Evolutionary conservation across 2,329 filamentous ascomycete genomes (phyloP), one percentile per base, ranked within the genome.

Genomic region (Bipolaris gigantea): DNA sequence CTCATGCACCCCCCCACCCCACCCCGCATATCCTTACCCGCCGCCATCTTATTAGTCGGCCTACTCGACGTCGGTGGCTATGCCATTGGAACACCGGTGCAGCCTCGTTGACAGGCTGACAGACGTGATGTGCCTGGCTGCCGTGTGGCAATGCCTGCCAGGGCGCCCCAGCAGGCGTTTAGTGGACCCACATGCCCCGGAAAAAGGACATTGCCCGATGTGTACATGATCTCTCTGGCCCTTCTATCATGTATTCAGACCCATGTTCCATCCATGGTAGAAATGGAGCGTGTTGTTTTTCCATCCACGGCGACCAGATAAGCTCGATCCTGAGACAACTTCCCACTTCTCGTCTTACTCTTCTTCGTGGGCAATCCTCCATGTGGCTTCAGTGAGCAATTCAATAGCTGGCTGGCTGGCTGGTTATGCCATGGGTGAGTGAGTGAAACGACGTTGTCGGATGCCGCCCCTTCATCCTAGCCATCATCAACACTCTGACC

Each of bases 11-110:
- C 50, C 50, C 34, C 41, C 13, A 11, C 43, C 46, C 49, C 40
- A 27, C 48, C 49, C 40, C 44, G 23, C 44, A 40, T 44, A 33
- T 39, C 32, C 36, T 48, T 53, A 48, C 48, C 40, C 54, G 56
- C 15, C 25, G 5, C 21, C 11, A n/a, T 46, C 9, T 16, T 38
- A 46, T 38, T 51, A 8, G 19, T 48, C 40, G 27, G 30, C 10
- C n/a, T 18, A 44, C 25, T 55, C 35, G 41, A 35, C 41, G 8
- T 35, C 25, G 21, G 5, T 35, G 19, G 16, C 30, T 23, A 32
- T 45, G 4, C 44, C 44, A 32, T 36, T 8, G 15, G 11, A n/a
- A 33, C 7, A 11, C 38, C 11, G 30, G 19, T 19, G 34, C 16
- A 36, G 10, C 4, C 23, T 40, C 27, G 15, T 39, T 8, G 18